Conservation (phyloP, 345 rosid genomes). For the Citrus medica region DNA sequence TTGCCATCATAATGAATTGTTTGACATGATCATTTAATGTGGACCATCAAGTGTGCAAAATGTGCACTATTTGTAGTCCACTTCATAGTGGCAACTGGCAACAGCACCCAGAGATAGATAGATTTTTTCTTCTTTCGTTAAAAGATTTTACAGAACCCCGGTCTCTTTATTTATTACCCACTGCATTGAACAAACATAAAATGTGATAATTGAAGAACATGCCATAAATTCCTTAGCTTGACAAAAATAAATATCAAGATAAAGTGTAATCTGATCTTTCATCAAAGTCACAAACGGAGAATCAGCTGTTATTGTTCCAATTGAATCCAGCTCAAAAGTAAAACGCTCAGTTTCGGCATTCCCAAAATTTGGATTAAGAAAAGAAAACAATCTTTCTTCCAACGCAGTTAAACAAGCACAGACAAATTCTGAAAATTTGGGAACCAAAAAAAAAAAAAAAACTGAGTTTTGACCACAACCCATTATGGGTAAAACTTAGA, state of each 20-base stretch:
- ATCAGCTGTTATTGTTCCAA: not conserved
- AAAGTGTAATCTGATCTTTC: constrained; percentile 8
- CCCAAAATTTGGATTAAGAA: not conserved
- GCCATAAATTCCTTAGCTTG: not conserved
- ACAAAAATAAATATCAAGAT: not conserved
- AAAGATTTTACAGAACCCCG: not conserved
- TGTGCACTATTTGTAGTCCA: constrained; percentile 6
- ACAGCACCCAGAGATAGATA: not conserved
- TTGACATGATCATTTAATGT: constrained; percentile 24
- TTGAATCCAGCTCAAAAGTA: constrained; percentile 4
- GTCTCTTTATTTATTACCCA: not conserved
- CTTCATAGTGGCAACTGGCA: constrained; percentile 12
- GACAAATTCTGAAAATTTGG: not conserved
- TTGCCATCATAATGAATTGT: constrained; percentile 24
- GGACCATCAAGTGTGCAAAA: constrained; percentile 24
- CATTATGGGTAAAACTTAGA: constrained; percentile 12
- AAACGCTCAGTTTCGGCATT: not conserved
- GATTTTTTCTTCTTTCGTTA: not conserved
- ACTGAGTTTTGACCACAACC: constrained; percentile 18
- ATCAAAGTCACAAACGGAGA: constrained; percentile 5
- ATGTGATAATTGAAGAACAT: not conserved
- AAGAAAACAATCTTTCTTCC: not conserved
- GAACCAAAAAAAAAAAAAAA: too few relatives aligned
- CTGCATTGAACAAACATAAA: not conserved
- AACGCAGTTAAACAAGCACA: not conserved